A percentile compares a stretch with the other conserved stretches of the same genome.
These are phyloP conservation scores for Candida vaughaniae DNA, from an alignment of 805 yeast genomes.

Conservation along the genomic window DNA sequence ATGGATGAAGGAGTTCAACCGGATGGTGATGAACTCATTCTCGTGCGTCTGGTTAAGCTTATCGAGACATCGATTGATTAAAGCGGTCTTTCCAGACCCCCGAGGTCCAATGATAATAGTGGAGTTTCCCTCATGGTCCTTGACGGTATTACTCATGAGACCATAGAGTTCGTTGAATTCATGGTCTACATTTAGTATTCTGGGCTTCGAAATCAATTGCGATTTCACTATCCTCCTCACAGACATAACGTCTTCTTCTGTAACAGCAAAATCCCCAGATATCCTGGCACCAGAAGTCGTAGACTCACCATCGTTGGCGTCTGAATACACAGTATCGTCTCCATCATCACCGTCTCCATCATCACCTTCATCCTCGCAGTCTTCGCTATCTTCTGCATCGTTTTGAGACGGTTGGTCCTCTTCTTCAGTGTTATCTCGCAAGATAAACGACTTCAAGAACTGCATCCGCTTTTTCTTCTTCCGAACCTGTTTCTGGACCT, in stretches of 20 bases:
- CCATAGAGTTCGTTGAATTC: conserved; percentile 51
- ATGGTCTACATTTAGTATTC: conserved; percentile 15
- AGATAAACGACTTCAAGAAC: too few relatives aligned
- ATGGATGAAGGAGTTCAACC: conserved; percentile 70
- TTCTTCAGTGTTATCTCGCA: too few relatives aligned
- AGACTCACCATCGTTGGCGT: too few relatives aligned
- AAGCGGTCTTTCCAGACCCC: conserved; percentile 69
- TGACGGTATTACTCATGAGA: conserved; percentile 62
- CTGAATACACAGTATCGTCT: too few relatives aligned
- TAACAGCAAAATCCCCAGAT: too few relatives aligned
- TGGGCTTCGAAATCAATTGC: conserved; percentile 23
- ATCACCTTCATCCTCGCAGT: too few relatives aligned
- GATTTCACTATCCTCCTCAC: conserved; percentile 18
- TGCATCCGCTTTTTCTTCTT: too few relatives aligned
- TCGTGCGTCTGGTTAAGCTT: conserved; percentile 39
- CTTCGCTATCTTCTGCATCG: too few relatives aligned
- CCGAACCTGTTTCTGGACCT: too few relatives aligned
- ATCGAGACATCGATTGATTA: conserved; percentile 57
- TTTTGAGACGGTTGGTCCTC: too few relatives aligned
- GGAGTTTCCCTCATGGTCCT: conserved; percentile 76
- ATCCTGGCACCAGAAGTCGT: too few relatives aligned
- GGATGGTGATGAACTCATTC: conserved; percentile 59
- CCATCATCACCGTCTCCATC: too few relatives aligned
- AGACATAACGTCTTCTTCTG: conserved; percentile 16
- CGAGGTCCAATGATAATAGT: conserved; percentile 77